A percentile compares a stretch with the other conserved stretches of the same genome.
Evolutionary conservation across 345 rosid genomes (phyloP).

Genomic region (Anastatica hierochuntica): DNA sequence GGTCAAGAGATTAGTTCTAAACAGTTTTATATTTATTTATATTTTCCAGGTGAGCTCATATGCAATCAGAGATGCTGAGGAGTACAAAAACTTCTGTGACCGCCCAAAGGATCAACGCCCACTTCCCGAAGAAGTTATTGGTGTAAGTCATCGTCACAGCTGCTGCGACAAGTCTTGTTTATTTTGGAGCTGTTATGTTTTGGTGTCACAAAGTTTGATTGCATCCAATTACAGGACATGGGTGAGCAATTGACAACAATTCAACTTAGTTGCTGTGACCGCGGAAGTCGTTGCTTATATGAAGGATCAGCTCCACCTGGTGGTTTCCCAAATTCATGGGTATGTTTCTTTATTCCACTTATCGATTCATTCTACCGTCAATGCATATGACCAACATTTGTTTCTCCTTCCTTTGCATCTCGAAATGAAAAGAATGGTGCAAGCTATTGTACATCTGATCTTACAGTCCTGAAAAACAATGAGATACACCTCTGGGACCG

Average conservation of each 20-base stretch:
- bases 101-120: conserved; percentile 79
- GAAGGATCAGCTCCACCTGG: conserved; percentile 79
- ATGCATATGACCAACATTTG: neutral
- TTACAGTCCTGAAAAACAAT: conserved; percentile 62
- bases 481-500: conserved; percentile 90
- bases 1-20: neutral
- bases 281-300: conserved; percentile 73
- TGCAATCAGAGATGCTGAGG: conserved; percentile 78
- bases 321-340: conserved; percentile 88
- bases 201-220: neutral
- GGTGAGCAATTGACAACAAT: conserved; percentile 77
- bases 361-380: neutral
- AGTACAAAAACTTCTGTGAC: conserved; percentile 82
- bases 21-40: neutral
- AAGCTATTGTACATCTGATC: conserved; percentile 71
- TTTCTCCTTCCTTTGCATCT: neutral
- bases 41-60: conserved; percentile 46
- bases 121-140: conserved; percentile 75
- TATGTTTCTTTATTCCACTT: conserved; percentile 17
- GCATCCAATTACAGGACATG: conserved; percentile 41
- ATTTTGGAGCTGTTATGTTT: neutral
- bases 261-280: conserved; percentile 61
- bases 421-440: conserved; percentile 49
- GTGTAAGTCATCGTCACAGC: conserved; percentile 66
- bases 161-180: neutral